These are phyloP conservation scores for Solanum ahanhuiri DNA, from an alignment of 257 asterid species.

Conservation along the genomic window DNA sequence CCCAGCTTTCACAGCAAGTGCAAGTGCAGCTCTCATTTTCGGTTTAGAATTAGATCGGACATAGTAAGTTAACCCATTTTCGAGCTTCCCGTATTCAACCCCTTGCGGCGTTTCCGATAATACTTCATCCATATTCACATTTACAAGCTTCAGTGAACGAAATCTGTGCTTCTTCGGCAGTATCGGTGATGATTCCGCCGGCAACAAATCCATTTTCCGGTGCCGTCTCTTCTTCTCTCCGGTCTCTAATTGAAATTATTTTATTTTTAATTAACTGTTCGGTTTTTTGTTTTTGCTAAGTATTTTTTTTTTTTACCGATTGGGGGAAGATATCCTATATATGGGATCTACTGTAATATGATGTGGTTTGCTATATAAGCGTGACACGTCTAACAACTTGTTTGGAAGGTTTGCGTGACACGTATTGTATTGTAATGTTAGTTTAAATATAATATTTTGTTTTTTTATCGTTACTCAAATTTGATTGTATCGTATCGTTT, in stretches of 20 bases:
- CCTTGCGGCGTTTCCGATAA: constrained; percentile 62
- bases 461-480: neutral
- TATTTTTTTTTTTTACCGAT: neutral
- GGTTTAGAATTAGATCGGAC: constrained; percentile 93
- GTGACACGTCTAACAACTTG: neutral
- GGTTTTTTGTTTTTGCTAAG: neutral
- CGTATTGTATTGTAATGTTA: neutral
- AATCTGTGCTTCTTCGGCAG: constrained; percentile 52
- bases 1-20: constrained; percentile 92
- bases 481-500: neutral
- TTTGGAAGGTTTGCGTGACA: neutral
- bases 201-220: constrained; percentile 59
- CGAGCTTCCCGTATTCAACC: constrained; percentile 71
- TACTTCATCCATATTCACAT: constrained; percentile 53
- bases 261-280: neutral
- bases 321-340: neutral
- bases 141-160: constrained; percentile 76
- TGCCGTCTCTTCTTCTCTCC: neutral
- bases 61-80: constrained; percentile 76
- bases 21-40: constrained; percentile 90
- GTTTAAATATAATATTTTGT: neutral
- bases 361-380: neutral
- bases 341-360: neutral
- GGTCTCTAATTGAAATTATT: neutral
- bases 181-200: constrained; percentile 58